Conservation (phyloP, 371 early-diverging fungal species). For the Homolaphlyctis polyrhiza region DNA sequence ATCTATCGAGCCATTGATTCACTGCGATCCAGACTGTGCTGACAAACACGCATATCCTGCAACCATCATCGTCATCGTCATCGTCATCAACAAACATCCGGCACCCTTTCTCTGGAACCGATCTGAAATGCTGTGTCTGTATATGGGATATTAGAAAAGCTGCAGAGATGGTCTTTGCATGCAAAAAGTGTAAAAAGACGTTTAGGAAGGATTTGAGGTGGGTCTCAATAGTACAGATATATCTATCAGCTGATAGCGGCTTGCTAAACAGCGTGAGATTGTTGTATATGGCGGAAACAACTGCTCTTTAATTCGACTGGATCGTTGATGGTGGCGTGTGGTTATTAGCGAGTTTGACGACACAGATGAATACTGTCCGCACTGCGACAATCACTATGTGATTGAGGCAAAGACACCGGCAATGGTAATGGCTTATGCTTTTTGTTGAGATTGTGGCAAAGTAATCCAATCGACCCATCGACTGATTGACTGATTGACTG, state of each 20-base stretch:
- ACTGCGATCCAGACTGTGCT: no score
- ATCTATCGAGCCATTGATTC: no score
- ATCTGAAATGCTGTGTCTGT: no score
- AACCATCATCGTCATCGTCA: no score
- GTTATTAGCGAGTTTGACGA: conserved; percentile 74
- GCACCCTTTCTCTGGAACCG: no score
- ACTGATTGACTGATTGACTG: background rate
- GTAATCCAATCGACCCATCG: background rate
- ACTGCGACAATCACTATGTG: conserved; percentile 95
- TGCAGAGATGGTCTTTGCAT: conserved; percentile 91
- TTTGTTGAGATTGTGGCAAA: background rate
- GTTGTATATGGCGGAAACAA: no score
- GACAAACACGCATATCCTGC: no score
- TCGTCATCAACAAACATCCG: no score
- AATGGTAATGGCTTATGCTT: conserved; percentile 34
- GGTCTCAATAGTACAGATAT: background rate
- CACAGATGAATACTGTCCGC: conserved; percentile 94
- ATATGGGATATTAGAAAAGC: conserved; percentile 47
- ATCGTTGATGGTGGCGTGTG: background rate
- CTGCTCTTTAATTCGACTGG: background rate
- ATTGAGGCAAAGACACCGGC: conserved; percentile 87
- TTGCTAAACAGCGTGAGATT: no score
- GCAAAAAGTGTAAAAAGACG: conserved; percentile 96
- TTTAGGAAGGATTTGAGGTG: conserved; percentile 89
- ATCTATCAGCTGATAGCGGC: background rate